Evolutionary conservation across 768 basidiomycete genomes (phyloP).

Genomic region (Termitomyces sp.): DNA sequence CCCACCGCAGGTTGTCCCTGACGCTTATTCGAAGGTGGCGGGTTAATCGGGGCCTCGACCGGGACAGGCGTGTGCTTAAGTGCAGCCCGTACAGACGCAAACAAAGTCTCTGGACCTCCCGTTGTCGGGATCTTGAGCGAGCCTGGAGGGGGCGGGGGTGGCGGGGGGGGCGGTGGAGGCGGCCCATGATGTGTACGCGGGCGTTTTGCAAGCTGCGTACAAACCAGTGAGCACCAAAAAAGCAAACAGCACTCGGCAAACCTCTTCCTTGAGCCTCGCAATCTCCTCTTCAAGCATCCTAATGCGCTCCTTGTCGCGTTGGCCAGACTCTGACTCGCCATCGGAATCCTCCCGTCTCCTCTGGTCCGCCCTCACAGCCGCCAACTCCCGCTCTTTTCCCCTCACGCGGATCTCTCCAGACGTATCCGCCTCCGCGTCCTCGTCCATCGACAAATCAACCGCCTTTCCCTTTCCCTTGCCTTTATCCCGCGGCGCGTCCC

Average conservation of each 20-base stretch:
- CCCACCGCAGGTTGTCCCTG: constrained; percentile 64
- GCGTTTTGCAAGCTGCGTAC: constrained; percentile 2
- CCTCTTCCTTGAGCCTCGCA: constrained; percentile 51
- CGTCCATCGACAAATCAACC: constrained; percentile 17
- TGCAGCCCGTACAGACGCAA: constrained; percentile 58
- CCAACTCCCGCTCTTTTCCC: constrained; percentile 61
- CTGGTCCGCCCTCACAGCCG: constrained; percentile 49
- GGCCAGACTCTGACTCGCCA: constrained; percentile 27
- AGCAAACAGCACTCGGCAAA: constrained; percentile 13
- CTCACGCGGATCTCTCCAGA: constrained; percentile 43
- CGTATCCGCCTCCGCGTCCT: constrained; percentile 23
- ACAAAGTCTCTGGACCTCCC: constrained; percentile 32
- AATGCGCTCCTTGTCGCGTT: constrained; percentile 58
- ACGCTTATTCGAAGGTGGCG: constrained; percentile 30
- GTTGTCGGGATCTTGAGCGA: constrained; percentile 25
- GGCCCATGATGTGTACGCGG: constrained; percentile 14
- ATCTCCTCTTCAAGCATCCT: constrained; percentile 64
- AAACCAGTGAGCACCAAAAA: background rate
- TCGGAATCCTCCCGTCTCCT: constrained; percentile 36
- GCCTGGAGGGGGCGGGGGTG: constrained; percentile 30
- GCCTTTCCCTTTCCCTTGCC: constrained; percentile 45
- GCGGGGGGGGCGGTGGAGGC: constrained; percentile 38
- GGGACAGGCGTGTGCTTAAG: constrained; percentile 54
- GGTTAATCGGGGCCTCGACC: constrained; percentile 65
- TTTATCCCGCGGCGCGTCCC: constrained; percentile 22